Conservation (phyloP, 768 basidiomycete species). For the Imleria badia region DNA sequence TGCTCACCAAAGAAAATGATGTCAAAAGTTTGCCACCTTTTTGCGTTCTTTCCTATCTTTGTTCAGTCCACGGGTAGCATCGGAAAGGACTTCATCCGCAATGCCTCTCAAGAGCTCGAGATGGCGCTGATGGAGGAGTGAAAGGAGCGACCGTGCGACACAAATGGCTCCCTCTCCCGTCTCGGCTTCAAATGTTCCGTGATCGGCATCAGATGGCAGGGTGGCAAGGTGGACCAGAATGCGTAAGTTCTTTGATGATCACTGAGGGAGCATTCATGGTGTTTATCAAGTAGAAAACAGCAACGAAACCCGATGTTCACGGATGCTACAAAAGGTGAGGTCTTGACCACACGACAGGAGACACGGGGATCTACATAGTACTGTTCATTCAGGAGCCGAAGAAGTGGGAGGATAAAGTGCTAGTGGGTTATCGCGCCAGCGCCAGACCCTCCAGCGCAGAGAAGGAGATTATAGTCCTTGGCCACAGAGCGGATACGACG, state of each 20-base stretch:
- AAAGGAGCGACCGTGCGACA: slow-evolving; percentile 42
- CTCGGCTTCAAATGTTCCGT: not conserved
- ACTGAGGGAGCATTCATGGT: slow-evolving; percentile 17
- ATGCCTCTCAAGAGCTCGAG: slow-evolving; percentile 46
- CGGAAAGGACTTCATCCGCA: slow-evolving; percentile 38
- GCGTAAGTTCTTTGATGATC: slow-evolving; percentile 24
- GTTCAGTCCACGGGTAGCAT: slow-evolving; percentile 17
- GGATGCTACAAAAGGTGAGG: slow-evolving; percentile 27
- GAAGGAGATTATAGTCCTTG: too few relatives aligned
- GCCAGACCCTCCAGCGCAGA: too few relatives aligned
- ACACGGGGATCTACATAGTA: slow-evolving; percentile 33
- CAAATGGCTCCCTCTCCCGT: slow-evolving; percentile 3
- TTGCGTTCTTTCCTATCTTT: slow-evolving; percentile 34
- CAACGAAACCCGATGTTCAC: slow-evolving; percentile 27
- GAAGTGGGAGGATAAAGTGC: slow-evolving; percentile 55
- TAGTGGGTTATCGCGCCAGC: too few relatives aligned
- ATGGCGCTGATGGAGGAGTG: slow-evolving; percentile 64
- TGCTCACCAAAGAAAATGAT: slow-evolving; percentile 56
- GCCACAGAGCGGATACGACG: too few relatives aligned
- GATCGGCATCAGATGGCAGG: not conserved
- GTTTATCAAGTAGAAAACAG: slow-evolving; percentile 35
- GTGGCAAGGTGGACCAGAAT: slow-evolving; percentile 23
- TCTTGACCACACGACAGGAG: not conserved
- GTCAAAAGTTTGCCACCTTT: slow-evolving; percentile 52
- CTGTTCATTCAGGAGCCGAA: slow-evolving; percentile 41